Conservation (phyloP, 1,284 basidiomycete genomes). For the Ganoderma meredithae region DNA sequence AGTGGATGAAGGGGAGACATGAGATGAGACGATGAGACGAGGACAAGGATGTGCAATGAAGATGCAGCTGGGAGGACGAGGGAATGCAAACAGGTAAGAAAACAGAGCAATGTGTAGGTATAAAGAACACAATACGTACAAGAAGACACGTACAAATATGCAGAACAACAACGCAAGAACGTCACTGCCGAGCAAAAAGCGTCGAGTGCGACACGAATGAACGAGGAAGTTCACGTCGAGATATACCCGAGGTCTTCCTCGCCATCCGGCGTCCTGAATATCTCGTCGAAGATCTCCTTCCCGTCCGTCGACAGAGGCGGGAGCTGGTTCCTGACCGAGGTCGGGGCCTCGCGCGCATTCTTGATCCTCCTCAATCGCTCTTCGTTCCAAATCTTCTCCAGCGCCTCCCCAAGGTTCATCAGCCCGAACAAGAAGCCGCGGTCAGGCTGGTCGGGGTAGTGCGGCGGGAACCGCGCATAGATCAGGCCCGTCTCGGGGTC, state of each 20-base stretch:
- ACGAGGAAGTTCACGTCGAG: constrained; percentile 59
- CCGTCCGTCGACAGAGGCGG: constrained; percentile 71
- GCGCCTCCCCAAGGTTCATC: constrained; percentile 76
- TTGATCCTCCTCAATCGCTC: constrained; percentile 78
- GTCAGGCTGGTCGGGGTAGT: constrained; percentile 89
- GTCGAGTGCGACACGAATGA: neutral
- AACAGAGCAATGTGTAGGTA: constrained; percentile 1
- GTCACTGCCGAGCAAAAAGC: neutral
- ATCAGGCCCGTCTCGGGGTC: constrained; percentile 83
- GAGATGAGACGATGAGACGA: constrained; percentile 3
- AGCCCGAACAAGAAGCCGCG: constrained; percentile 94
- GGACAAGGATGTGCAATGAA: neutral
- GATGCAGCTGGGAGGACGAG: neutral
- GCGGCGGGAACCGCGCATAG: constrained; percentile 92
- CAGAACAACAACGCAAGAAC: constrained; percentile 10
- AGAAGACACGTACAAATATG: constrained; percentile 17
- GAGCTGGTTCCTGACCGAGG: constrained; percentile 55
- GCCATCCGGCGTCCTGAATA: constrained; percentile 61
- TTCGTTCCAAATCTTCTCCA: constrained; percentile 86
- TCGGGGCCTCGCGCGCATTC: constrained; percentile 64
- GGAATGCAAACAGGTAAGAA: neutral
- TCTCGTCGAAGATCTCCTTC: constrained; percentile 78
- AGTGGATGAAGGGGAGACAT: neutral
- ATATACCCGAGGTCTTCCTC: constrained; percentile 76
- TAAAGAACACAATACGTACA: constrained; percentile 2